Base-by-base conservation (phyloP, 176 grass and related monocot species). In the Musa troglodytarum region DNA sequence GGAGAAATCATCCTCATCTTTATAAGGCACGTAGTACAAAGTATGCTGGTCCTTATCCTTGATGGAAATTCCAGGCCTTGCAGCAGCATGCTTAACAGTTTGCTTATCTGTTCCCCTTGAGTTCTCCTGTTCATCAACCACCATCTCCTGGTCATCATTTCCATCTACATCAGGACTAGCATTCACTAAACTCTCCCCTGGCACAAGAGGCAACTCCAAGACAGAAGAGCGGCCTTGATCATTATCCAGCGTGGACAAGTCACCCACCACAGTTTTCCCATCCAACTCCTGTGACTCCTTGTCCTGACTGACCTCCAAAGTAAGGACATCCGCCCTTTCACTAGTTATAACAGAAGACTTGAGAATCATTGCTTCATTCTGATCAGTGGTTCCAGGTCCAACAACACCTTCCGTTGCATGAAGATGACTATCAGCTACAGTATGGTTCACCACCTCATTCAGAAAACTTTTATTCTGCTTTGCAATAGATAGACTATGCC, bases 1-100 rank as follows among this genome's bases (percentile, higher is more conserved):
- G 72, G 76, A 64, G 70, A 98, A 94, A 52, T 56, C 28, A 4
- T 80, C 80, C 67, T 84, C 88, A 12, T 91, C 86, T 21, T 91
- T 76, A 72, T 75, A 81, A 69, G 82, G 84, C 2, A 93, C 26
- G 73, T 71, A 23, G 86, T 93, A 94, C 53, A 73, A 85, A 69
- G 85, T 76, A 65, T 66, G 83, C 12, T 85, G 74, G 56, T 61
- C 25, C 20, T 22, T 59, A 13, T 53, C 75, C 7, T 9, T 49
- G 14, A 17, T 24, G 3, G 50, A 28, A 78, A 1, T 71, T 1
- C 14, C 52, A 29, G 52, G 22, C n/a, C 24, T 49, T 78, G 20
- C 11, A 12, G 49, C 43, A 9, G 50, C 43, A 23, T 20, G 49
- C 70, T 80, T 28, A 49, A 23, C 20, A 13, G 76, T 68, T 68